phyloP scores from a whole-genome alignment of 768 basidiomycete genomes.

The Exsudoporus frostii region DNA sequence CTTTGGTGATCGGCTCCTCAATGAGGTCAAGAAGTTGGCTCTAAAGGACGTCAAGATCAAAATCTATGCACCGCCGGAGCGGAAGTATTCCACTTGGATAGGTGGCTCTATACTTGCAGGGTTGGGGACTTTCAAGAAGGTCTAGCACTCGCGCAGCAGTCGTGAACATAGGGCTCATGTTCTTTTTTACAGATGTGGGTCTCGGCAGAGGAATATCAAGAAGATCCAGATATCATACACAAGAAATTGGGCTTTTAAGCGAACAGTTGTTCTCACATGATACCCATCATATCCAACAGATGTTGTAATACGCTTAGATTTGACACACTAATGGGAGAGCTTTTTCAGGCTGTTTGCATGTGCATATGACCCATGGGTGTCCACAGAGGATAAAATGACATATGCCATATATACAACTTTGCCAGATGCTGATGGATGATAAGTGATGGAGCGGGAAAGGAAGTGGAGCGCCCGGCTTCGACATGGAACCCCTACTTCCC shows the following conservation, averaged over 20 bases:
- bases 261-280: slow-evolving; percentile 21
- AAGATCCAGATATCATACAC: slow-evolving; percentile 98
- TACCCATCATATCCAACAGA: slow-evolving; percentile 33
- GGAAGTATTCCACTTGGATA: slow-evolving; percentile 97
- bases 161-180: slow-evolving; percentile 3
- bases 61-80: slow-evolving; percentile 98
- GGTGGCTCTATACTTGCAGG: slow-evolving; percentile 97
- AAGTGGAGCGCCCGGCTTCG: slow-evolving; percentile 14
- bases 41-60: slow-evolving; percentile 97
- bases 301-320: slow-evolving; percentile 34
- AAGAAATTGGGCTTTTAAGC: slow-evolving; percentile 83
- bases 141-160: slow-evolving; percentile 23
- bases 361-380: slow-evolving; percentile 28
- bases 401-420: slow-evolving; percentile 42
- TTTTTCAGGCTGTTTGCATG: slow-evolving; percentile 18
- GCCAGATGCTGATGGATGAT: slow-evolving; percentile 34
- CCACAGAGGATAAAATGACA: slow-evolving; percentile 28
- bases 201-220: slow-evolving; percentile 97
- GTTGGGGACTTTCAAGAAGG: slow-evolving; percentile 97
- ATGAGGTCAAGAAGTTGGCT: slow-evolving; percentile 95
- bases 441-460: slow-evolving; percentile 19
- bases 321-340: slow-evolving; percentile 21
- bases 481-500: slow-evolving; percentile 61
- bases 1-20: slow-evolving; percentile 92
- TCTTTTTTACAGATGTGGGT: slow-evolving; percentile 87